Base-by-base conservation (phyloP, 2,329 filamentous ascomycete genomes). In the Stromatinia cepivora region DNA sequence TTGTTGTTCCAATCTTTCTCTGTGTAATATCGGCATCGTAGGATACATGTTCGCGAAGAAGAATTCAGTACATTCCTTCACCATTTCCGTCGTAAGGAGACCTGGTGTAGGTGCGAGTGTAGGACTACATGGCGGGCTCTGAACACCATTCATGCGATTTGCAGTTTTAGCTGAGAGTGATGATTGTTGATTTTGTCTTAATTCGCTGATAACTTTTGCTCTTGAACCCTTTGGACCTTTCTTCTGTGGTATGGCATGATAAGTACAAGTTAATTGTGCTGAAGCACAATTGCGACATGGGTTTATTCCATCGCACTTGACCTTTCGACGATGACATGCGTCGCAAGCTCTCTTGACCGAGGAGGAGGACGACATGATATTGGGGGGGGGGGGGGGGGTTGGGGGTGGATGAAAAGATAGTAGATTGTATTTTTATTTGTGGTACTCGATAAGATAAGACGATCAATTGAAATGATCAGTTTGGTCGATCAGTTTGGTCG, bases 211-310 rank as follows among this genome's bases (percentile, higher is more conserved):
- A 70, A 92, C 89, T 79, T 92, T 92, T 64, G 90, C 90, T 71
- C 89, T 83, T 45, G 88, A 90, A 73, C 90, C 90, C 80, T 92
- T 92, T 56, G 90, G 90, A 1, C 90, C 90, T 79, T 92, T 92
- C 81, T 92, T 92, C 80, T 91, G 90, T 1, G 89, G 89, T 48
- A 92, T 87, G 46, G 89, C 88, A 81, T 91, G 89, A 83, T 92
- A 92, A 42, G 89, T 92, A 82, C 90, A 92, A 17, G 85, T 83
- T 25, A 92, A 82, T 75, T 88, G 85, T 9, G 90, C 88, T 10
- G 88, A 86, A 17, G 84, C 83, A 80, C 90, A 92, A 79, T 92
- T 91, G 71, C 87, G 85, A 79, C 90, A 93, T 28, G 90, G 89
- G 75, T 88, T 88, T 77, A 87, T 82, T 70, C 89, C 88, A 76